A percentile compares a stretch with the other conserved stretches of the same genome.
Evolutionary conservation across 805 yeast genomes (phyloP).

Genomic region (Yarrowia sp.): DNA sequence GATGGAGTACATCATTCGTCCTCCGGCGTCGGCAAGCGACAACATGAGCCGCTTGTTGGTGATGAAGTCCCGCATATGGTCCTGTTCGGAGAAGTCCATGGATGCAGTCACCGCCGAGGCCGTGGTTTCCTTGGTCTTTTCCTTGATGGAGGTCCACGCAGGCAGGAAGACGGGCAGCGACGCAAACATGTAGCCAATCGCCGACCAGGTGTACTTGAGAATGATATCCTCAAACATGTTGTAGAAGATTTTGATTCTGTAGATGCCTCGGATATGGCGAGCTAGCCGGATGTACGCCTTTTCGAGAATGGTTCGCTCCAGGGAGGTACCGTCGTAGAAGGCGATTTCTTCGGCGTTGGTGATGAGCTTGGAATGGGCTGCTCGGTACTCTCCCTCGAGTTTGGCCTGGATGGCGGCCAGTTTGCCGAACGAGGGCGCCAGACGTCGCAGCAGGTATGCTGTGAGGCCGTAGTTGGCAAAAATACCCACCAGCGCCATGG

Average conservation of each 20-base stretch:
- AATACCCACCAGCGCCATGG: slow-evolving; percentile 83
- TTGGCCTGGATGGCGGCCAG: slow-evolving; percentile 74
- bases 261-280: slow-evolving; percentile 61
- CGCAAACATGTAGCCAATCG: slow-evolving; percentile 89
- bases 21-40: slow-evolving; percentile 93
- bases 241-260: slow-evolving; percentile 68
- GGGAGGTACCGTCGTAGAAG: slow-evolving; percentile 84
- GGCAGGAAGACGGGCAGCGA: slow-evolving; percentile 85
- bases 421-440: slow-evolving; percentile 86
- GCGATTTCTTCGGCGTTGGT: slow-evolving; percentile 93
- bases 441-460: slow-evolving; percentile 71
- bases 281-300: slow-evolving; percentile 65
- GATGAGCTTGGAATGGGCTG: slow-evolving; percentile 82
- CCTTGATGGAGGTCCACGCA: slow-evolving; percentile 49
- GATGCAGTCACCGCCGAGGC: slow-evolving; percentile 41
- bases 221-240: slow-evolving; percentile 83
- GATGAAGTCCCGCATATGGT: slow-evolving; percentile 82
- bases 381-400: slow-evolving; percentile 88
- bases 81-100: slow-evolving; percentile 47
- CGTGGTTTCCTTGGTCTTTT: slow-evolving; percentile 47
- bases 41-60: slow-evolving; percentile 90
- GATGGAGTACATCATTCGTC: slow-evolving; percentile 90
- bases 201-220: slow-evolving; percentile 92
- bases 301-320: slow-evolving; percentile 73
- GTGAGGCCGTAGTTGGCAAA: slow-evolving; percentile 81